Base-by-base conservation (phyloP, 2,329 filamentous ascomycete genomes). In the Verticillium zaregamsianum region DNA sequence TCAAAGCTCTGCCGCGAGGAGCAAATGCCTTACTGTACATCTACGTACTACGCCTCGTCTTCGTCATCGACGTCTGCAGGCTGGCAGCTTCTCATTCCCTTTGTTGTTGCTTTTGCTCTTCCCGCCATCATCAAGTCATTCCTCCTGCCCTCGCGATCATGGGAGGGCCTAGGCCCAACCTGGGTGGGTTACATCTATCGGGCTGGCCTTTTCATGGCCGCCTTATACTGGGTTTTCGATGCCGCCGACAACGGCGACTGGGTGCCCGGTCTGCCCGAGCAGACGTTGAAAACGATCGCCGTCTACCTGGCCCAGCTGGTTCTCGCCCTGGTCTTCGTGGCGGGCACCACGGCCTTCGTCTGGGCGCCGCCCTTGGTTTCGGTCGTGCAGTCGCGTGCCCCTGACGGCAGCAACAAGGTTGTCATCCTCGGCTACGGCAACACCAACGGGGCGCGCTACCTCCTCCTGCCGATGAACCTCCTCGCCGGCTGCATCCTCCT, bases 1-100 rank as follows among this genome's bases (percentile, higher is more conserved):
- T 97, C 95, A 11, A 91, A 93, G 67, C 87, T 99, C 23, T 99
- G 95, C 73, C 90, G 95, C 62, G 95, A 99, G 74, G 95, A 99
- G 77, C 95, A 99, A 77, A 97, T 98, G 92, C 95, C 95, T 0
- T 96, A 90, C 77, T 99, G 95, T 80, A 87, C 86, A 60, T 97
- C 94, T 2, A 97, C 95, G 0, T 99, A 97, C 79, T 99, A 99
- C 72, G 90, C 93, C 5, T 97, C 94, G 0, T 86, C 90, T 11
- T 91, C 89, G 3, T 97, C 94, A 0, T 98, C 95, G 0, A 98
- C 93, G 1, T 97, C 94, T 3, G 91, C 94, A 1, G 84, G 88
- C 1, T 97, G 93, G 92, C 94, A 98, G 74, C 82, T 97, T 20
- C 75, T 82, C 8, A 90, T 98, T 57, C 92, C 94, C 0, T 90